phyloP scores from a whole-genome alignment of 2,329 filamentous ascomycete genomes.

The Claviceps sp. region DNA sequence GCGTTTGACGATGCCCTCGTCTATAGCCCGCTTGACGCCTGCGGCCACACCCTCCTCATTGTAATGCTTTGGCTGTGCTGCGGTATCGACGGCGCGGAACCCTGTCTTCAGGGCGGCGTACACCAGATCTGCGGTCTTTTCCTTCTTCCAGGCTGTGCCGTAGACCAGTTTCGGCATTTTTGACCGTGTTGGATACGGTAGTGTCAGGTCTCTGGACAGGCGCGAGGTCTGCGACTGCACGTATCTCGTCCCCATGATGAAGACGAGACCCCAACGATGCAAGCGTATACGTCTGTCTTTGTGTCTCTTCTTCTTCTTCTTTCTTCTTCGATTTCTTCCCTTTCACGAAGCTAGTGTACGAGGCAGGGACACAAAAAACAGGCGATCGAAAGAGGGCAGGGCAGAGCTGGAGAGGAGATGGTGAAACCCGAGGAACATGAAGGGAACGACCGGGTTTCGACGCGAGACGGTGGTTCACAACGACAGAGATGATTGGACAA shows the following conservation, averaged over 20 bases:
- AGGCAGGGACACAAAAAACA: too few species aligned
- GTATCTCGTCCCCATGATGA: constrained; percentile 9
- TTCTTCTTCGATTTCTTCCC: too few species aligned
- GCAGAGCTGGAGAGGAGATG: too few species aligned
- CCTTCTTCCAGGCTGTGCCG: constrained; percentile 79
- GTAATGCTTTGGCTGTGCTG: constrained; percentile 68
- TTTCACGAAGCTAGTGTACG: too few species aligned
- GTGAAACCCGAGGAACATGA: too few species aligned
- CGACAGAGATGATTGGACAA: too few species aligned
- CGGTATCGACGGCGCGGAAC: constrained; percentile 65
- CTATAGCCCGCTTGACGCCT: constrained; percentile 49
- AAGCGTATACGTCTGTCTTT: neutral
- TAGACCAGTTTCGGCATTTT: constrained; percentile 49
- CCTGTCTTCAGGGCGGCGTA: constrained; percentile 53
- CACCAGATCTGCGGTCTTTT: constrained; percentile 52
- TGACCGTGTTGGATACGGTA: constrained; percentile 17
- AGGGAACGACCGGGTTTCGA: too few species aligned
- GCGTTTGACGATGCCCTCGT: constrained; percentile 40
- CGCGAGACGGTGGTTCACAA: too few species aligned
- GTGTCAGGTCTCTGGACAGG: constrained; percentile 20
- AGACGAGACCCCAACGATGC: neutral
- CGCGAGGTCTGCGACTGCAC: constrained; percentile 16
- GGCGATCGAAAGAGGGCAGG: too few species aligned
- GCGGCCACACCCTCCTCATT: constrained; percentile 57
- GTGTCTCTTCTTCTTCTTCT: neutral